A percentile compares a stretch with the other conserved stretches of the same genome.
phyloP scores from a whole-genome alignment of 257 asterid species.

The Solanum sejunctum region DNA sequence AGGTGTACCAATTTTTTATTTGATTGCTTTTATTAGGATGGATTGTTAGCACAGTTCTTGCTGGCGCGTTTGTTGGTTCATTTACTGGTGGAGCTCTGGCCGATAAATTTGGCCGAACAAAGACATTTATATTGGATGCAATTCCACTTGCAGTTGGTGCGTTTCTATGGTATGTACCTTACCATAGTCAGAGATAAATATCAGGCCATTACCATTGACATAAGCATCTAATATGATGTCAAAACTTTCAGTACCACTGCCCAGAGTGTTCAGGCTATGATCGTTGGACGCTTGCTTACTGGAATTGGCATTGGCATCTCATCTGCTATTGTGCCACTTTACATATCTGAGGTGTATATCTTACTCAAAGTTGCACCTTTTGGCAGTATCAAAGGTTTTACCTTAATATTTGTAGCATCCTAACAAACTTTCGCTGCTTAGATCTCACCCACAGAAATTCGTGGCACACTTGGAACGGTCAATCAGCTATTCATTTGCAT shows the following conservation, averaged over 20 bases:
- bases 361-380: not conserved
- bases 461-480: conserved; percentile 91
- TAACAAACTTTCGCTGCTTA: conserved; percentile 18
- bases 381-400: not conserved
- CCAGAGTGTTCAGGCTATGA: conserved; percentile 64
- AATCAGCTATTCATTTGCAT: conserved; percentile 83
- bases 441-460: conserved; percentile 95
- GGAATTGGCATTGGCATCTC: conserved; percentile 94
- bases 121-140: conserved; percentile 76
- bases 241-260: conserved; percentile 58
- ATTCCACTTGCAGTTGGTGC: conserved; percentile 86
- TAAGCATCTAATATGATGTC: conserved; percentile 2
- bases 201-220: not conserved
- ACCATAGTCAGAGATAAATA: not conserved
- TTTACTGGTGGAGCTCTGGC: conserved; percentile 96
- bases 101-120: conserved; percentile 89
- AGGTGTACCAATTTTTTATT: not conserved
- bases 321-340: conserved; percentile 94
- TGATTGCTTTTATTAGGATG: conserved; percentile 44
- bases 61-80: conserved; percentile 95
- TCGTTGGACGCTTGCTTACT: conserved; percentile 75
- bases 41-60: conserved; percentile 91
- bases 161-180: conserved; percentile 61
- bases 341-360: conserved; percentile 79
- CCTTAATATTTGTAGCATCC: not conserved